Percentiles rank a stretch among this genome's conserved stretches.
Evolutionary conservation across 192 early-diverging fungal species (phyloP).

Genomic region (Gorgonomyces haynaldii): DNA sequence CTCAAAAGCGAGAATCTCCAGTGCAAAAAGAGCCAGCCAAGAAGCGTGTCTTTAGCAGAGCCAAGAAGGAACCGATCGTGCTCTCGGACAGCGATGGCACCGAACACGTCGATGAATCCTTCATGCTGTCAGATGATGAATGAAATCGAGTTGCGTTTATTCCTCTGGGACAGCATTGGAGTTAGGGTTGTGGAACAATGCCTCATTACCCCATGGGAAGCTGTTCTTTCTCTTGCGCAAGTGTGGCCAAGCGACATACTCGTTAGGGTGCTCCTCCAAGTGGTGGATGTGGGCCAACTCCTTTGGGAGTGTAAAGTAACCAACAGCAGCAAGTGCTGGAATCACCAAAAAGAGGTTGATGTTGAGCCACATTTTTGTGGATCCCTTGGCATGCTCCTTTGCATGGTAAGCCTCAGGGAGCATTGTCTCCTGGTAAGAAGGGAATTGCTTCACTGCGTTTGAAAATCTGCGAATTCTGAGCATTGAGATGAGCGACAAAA

Average conservation of each 20-base stretch:
- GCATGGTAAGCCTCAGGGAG: constrained; percentile 11
- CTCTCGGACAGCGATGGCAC: no score
- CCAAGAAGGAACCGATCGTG: no score
- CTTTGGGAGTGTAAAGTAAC: constrained; percentile 16
- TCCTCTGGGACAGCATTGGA: constrained; percentile 12
- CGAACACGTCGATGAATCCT: background rate
- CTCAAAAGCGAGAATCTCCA: background rate
- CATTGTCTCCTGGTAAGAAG: constrained; percentile 28
- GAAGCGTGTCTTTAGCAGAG: no score
- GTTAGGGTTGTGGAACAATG: constrained; percentile 33
- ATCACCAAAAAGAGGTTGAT: constrained; percentile 30
- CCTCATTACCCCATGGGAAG: constrained; percentile 40
- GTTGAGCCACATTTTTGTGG: constrained; percentile 29
- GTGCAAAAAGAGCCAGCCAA: background rate
- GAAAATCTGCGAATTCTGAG: background rate
- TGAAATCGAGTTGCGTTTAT: background rate
- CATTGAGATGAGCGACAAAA: background rate
- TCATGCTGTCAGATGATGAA: background rate
- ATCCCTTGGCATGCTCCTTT: constrained; percentile 21
- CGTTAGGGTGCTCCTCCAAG: constrained; percentile 31
- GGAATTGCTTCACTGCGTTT: constrained; percentile 7
- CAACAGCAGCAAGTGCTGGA: constrained; percentile 28
- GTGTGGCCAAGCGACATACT: constrained; percentile 29
- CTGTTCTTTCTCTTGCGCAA: constrained; percentile 37
- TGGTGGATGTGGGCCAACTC: constrained; percentile 41